These are phyloP conservation scores for Lobosporangium transversale DNA, from an alignment of 192 early-diverging fungal genomes.

Conservation along the genomic window DNA sequence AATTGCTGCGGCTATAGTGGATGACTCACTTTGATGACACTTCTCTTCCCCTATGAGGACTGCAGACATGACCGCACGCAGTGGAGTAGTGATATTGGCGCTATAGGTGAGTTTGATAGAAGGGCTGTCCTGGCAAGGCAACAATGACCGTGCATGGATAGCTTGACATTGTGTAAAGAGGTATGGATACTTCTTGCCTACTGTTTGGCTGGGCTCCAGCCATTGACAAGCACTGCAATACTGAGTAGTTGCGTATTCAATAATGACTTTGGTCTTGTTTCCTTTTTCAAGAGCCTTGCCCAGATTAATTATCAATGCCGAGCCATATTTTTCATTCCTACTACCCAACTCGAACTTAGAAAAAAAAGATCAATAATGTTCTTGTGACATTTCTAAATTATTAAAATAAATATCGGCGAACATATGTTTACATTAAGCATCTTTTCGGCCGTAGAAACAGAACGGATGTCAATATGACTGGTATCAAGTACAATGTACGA, in stretches of 20 bases:
- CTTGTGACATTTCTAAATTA: background rate
- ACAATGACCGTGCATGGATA: conserved; percentile 93
- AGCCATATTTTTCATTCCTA: conserved; percentile 73
- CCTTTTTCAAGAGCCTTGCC: conserved; percentile 48
- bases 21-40: conserved; percentile 50
- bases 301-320: conserved; percentile 72
- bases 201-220: conserved; percentile 68
- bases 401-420: background rate
- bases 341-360: conserved; percentile 61
- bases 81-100: conserved; percentile 72
- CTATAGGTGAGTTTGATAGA: conserved; percentile 88
- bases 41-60: conserved; percentile 68
- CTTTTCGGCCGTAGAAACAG: conserved; percentile 20
- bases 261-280: conserved; percentile 62
- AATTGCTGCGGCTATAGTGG: background rate
- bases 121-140: conserved; percentile 93
- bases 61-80: conserved; percentile 92
- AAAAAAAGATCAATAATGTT: background rate
- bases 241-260: conserved; percentile 83
- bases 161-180: conserved; percentile 97
- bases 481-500: conserved; percentile 77
- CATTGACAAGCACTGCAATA: conserved; percentile 92
- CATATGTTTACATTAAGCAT: conserved; percentile 36
- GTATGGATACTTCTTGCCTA: conserved; percentile 91
- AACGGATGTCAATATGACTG: conserved; percentile 64